Conservation (phyloP, 1,284 basidiomycete genomes). For the Athelia sp. region DNA sequence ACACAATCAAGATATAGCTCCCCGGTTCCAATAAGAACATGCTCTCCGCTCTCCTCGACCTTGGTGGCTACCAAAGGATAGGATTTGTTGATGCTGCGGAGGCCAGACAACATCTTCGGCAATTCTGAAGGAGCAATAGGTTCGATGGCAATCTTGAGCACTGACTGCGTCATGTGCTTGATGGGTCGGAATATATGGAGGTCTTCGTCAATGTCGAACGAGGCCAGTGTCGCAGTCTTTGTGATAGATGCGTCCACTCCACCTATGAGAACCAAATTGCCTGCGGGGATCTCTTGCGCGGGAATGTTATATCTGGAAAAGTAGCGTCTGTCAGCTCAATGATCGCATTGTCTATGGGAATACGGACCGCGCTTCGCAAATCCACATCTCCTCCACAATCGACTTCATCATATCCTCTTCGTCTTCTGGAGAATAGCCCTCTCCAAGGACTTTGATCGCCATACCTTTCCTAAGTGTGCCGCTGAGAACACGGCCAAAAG, state of each 20-base stretch:
- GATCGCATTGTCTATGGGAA: too few species aligned
- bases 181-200: conserved; percentile 93
- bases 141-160: conserved; percentile 98
- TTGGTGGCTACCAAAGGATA: conserved; percentile 94
- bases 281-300: conserved; percentile 83
- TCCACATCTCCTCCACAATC: conserved; percentile 85
- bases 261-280: conserved; percentile 88
- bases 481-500: conserved; percentile 92
- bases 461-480: conserved; percentile 84
- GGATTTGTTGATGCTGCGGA: conserved; percentile 96
- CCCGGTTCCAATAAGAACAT: conserved; percentile 95
- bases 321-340: not conserved
- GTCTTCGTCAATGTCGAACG: conserved; percentile 72
- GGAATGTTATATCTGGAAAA: conserved; percentile 82
- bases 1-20: conserved; percentile 97
- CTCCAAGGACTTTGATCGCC: conserved; percentile 93
- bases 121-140: conserved; percentile 96
- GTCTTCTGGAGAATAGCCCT: conserved; percentile 95
- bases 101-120: conserved; percentile 96
- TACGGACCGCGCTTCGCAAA: conserved; percentile 80
- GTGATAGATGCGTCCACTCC: conserved; percentile 94
- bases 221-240: conserved; percentile 90
- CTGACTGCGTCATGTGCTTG: conserved; percentile 94
- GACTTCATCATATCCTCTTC: conserved; percentile 96
- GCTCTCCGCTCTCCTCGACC: conserved; percentile 98